These are phyloP conservation scores for Somion occarium DNA, from an alignment of 1,284 basidiomycete genomes.

Conservation along the genomic window DNA sequence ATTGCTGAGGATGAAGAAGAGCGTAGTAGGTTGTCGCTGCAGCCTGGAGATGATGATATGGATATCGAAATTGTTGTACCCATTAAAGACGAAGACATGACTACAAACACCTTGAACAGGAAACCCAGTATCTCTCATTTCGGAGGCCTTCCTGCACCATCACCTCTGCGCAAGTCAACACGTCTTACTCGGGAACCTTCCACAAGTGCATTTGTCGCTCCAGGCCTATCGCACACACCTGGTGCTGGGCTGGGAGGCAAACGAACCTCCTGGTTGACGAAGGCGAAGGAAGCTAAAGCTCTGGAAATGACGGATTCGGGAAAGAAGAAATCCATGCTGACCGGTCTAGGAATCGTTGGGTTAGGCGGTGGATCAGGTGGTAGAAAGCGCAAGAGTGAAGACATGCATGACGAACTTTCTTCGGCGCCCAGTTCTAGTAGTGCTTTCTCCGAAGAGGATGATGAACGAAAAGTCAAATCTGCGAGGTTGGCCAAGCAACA, in stretches of 20 bases:
- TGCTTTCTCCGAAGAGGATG: constrained; percentile 15
- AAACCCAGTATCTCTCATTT: constrained; percentile 38
- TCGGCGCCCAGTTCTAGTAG: constrained; percentile 15
- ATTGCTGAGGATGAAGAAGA: constrained; percentile 69
- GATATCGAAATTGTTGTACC: constrained; percentile 22
- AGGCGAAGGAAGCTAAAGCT: constrained; percentile 70
- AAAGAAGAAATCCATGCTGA: constrained; percentile 20
- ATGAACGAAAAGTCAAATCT: constrained; percentile 44
- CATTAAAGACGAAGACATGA: constrained; percentile 22
- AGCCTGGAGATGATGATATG: neutral
- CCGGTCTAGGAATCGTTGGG: neutral
- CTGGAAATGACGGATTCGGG: constrained; percentile 41
- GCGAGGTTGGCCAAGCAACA: constrained; percentile 34
- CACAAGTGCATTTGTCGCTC: constrained; percentile 17
- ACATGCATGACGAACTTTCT: constrained; percentile 34
- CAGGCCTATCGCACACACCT: constrained; percentile 34
- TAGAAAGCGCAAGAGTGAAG: constrained; percentile 65
- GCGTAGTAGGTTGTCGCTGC: constrained; percentile 17
- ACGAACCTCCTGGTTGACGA: constrained; percentile 74
- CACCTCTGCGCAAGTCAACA: constrained; percentile 64
- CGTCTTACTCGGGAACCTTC: constrained; percentile 45
- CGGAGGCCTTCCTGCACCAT: constrained; percentile 59
- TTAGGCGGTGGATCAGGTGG: constrained; percentile 17
- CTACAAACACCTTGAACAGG: constrained; percentile 20
- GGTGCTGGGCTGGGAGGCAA: constrained; percentile 46